Conservation (phyloP, 345 rosid genomes). For the Melastoma malabathricum region DNA sequence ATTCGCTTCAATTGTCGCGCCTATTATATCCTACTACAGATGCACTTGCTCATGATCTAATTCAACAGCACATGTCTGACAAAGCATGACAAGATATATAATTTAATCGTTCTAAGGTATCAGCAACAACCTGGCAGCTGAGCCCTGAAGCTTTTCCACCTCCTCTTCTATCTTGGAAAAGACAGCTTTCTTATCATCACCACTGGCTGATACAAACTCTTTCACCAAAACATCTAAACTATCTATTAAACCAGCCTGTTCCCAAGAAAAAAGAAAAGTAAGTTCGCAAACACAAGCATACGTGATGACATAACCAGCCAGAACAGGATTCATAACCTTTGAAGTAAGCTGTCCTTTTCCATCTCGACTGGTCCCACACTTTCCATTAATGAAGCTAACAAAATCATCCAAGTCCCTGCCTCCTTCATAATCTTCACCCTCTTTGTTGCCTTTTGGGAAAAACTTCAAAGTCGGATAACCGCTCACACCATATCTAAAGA, state of each 20-base stretch:
- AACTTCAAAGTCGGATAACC: constrained; percentile 89
- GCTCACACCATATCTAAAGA: constrained; percentile 67
- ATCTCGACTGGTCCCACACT: constrained; percentile 73
- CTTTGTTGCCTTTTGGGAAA: constrained; percentile 87
- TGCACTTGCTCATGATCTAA: not conserved
- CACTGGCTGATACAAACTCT: constrained; percentile 63
- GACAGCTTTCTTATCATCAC: constrained; percentile 61
- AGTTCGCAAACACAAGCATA: not conserved
- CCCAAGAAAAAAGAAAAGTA: not conserved
- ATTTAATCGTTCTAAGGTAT: not conserved
- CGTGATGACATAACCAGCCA: not conserved
- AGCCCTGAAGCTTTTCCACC: constrained; percentile 61
- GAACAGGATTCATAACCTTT: constrained; percentile 22
- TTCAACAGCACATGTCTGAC: not conserved
- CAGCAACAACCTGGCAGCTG: constrained; percentile 38
- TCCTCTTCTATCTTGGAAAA: constrained; percentile 60
- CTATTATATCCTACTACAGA: not conserved
- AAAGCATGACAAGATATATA: not conserved
- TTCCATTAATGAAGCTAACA: constrained; percentile 76
- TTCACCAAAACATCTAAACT: constrained; percentile 69
- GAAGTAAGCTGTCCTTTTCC: constrained; percentile 76
- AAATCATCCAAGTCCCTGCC: constrained; percentile 88
- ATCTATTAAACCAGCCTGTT: constrained; percentile 77
- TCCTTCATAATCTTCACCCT: constrained; percentile 83
- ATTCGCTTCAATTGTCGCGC: not conserved